A percentile compares a stretch with the other conserved stretches of the same genome.
Evolutionary conservation across 2,329 filamentous ascomycete species (phyloP).

Genomic region (Colletotrichum lini): DNA sequence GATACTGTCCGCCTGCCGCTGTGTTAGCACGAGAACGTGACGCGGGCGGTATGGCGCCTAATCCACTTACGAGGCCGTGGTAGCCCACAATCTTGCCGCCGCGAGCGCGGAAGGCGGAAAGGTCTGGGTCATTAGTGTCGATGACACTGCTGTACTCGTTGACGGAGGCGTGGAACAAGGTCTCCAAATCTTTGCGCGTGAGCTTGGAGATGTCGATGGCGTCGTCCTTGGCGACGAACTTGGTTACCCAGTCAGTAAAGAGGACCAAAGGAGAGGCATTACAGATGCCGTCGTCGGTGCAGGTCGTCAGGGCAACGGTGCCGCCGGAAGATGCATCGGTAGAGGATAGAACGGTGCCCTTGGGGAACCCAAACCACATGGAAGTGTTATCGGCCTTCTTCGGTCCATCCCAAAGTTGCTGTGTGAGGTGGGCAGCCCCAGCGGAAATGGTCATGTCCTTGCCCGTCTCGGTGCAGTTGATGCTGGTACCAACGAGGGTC

Average conservation of each 20-base stretch:
- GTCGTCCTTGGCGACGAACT: background rate
- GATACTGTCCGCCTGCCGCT: conserved; percentile 41
- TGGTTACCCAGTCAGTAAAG: background rate
- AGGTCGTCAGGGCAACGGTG: too few relatives aligned
- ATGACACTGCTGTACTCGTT: background rate
- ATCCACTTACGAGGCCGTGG: conserved; percentile 53
- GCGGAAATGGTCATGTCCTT: background rate
- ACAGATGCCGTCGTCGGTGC: too few relatives aligned
- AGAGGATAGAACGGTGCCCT: too few relatives aligned
- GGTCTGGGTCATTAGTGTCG: conserved; percentile 26
- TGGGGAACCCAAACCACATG: too few relatives aligned
- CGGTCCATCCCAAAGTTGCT: too few relatives aligned
- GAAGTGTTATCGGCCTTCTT: background rate
- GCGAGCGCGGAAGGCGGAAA: conserved; percentile 54
- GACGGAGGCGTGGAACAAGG: background rate
- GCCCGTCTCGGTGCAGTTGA: conserved; percentile 42
- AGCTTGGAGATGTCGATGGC: background rate
- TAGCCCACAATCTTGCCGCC: conserved; percentile 56
- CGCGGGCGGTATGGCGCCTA: rapidly evolving
- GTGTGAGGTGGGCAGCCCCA: background rate
- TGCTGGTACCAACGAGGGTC: conserved; percentile 17
- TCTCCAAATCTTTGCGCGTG: background rate
- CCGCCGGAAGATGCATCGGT: too few relatives aligned
- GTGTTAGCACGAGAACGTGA: background rate
- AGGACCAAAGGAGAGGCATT: too few relatives aligned